Base-by-base conservation (phyloP, 2,329 filamentous ascomycete genomes). In the Chalara sp. region DNA sequence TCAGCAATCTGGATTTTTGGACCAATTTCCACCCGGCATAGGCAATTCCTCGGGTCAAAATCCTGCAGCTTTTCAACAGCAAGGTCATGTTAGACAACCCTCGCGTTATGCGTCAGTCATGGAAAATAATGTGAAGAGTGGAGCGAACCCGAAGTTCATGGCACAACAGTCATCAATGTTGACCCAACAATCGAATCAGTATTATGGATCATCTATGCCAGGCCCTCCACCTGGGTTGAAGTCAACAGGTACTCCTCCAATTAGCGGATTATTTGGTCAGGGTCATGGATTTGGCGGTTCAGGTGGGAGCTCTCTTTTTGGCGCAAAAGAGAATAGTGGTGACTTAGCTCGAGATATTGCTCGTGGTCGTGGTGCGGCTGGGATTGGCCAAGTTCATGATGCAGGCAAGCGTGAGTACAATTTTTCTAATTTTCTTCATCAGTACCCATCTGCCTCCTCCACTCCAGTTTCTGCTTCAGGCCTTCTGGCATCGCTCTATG, bases 351-450 rank as follows among this genome's bases (percentile, higher is more conserved):
- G 90, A 68, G 87, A 89, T 67, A 76, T 96, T 64, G 79, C 95
- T 65, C 83, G 90, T 64, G 80, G 81, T 65, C 81, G 82, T 64
- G 79, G 79, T 65, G 73, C 68, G 61, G 68, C 79, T 64, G 79
- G 79, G 67, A 81, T 79, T 68, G 80, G 78, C 69, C 86, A 89
- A 72, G 78, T 79, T 69, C 84, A 87, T 72, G 90, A 95, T 75
- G 80, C 84, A 72, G 84, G 84, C 83, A 96, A 96, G 89, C 90
- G 90, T 96, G 90, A 96, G 90, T 96, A 87, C 79, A 86, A 89
- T 79, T 87, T 91, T 83, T 88, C 89, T 85, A 88, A 86, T 76
- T 88, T 91, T 75, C 84, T 87, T 73, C 88, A 87, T 71, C 87
- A 91, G 78, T 88, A 89, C 75, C 78, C 83, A 74, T 87, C 86